Conservation (phyloP, 305 asterid genomes). For the Ajuga reptans region DNA sequence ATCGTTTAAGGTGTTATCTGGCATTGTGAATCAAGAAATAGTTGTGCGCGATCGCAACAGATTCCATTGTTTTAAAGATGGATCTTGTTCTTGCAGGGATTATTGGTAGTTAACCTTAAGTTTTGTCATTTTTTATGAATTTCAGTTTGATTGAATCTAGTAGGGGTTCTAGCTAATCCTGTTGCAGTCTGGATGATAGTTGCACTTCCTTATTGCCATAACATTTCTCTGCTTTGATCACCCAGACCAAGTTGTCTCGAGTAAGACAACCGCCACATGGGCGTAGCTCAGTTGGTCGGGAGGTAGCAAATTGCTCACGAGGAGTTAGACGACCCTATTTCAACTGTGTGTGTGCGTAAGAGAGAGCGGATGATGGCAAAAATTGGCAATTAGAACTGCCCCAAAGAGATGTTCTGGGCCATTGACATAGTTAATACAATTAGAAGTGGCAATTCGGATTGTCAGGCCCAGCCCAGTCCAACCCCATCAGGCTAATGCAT, state of each 20-base stretch:
- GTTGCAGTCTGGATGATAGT: neutral
- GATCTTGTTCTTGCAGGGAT: conserved; percentile 41
- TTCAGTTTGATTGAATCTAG: neutral
- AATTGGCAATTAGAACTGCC: too few relatives aligned
- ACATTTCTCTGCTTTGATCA: neutral
- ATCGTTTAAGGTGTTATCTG: conserved; percentile 43
- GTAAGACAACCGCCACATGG: too few relatives aligned
- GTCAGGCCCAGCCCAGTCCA: too few relatives aligned
- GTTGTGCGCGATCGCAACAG: conserved; percentile 47
- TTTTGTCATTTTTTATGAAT: neutral
- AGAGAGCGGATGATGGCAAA: too few relatives aligned
- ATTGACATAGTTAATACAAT: too few relatives aligned
- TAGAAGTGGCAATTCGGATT: too few relatives aligned
- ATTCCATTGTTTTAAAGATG: conserved; percentile 40
- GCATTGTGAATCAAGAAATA: conserved; percentile 32
- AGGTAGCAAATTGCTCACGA: too few relatives aligned
- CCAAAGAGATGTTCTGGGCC: too few relatives aligned
- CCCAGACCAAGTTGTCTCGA: too few relatives aligned
- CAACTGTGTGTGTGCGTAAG: neutral
- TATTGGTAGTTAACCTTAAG: conserved; percentile 30
- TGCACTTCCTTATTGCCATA: neutral
- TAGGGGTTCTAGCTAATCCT: neutral
- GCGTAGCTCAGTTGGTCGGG: too few relatives aligned
- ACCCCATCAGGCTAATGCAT: too few relatives aligned
- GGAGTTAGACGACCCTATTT: too few relatives aligned